Evolutionary conservation across 306 rosid genomes (phyloP).

Genomic region (Lotus japonicus): DNA sequence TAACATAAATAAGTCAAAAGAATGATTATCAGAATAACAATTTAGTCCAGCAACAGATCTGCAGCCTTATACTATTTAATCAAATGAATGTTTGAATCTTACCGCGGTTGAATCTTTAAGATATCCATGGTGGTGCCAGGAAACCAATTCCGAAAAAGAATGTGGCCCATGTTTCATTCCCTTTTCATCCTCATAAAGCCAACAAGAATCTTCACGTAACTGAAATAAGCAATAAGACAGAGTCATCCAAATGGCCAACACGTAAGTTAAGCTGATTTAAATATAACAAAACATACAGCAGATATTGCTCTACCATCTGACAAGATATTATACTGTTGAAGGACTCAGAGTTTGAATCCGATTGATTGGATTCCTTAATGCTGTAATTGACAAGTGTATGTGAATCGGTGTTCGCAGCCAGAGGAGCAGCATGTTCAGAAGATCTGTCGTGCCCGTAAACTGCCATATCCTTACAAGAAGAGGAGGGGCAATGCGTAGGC

Average conservation of each 20-base stretch:
- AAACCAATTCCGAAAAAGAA: slow-evolving; percentile 60
- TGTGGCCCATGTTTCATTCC: slow-evolving; percentile 77
- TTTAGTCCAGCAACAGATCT: not conserved
- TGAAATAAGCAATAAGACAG: slow-evolving; percentile 24
- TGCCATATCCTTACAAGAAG: slow-evolving; percentile 32
- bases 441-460: slow-evolving; percentile 27
- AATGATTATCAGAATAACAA: not conserved
- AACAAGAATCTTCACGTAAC: slow-evolving; percentile 57
- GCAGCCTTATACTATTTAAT: slow-evolving; percentile 7
- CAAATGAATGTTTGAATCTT: slow-evolving; percentile 22
- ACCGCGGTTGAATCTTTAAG: slow-evolving; percentile 67
- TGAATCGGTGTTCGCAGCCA: slow-evolving; percentile 25
- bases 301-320: slow-evolving; percentile 34
- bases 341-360: slow-evolving; percentile 17
- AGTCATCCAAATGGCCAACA: not conserved
- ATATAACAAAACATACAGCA: not conserved
- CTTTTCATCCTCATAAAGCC: slow-evolving; percentile 73
- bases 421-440: slow-evolving; percentile 26
- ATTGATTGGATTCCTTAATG: slow-evolving; percentile 23
- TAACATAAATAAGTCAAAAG: slow-evolving; percentile 14
- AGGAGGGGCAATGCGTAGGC: slow-evolving; percentile 28
- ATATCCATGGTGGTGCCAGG: slow-evolving; percentile 75
- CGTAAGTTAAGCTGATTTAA: slow-evolving; percentile 6
- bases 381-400: slow-evolving; percentile 22
- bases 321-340: slow-evolving; percentile 18